phyloP scores from a whole-genome alignment of 106 monocot species.

The Acorus calamus region DNA sequence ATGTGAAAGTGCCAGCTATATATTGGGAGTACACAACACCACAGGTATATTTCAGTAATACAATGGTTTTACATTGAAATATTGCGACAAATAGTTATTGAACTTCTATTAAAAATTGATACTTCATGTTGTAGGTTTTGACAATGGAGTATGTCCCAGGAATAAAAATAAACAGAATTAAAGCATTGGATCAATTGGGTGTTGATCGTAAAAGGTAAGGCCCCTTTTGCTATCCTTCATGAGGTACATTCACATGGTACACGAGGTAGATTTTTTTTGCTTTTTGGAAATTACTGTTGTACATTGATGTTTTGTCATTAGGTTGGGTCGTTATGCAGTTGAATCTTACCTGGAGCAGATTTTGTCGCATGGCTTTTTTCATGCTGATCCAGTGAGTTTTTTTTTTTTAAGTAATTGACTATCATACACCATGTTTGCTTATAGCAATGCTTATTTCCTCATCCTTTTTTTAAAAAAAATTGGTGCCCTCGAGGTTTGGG shows the following conservation, averaged over 20 bases:
- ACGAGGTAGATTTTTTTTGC: too few species aligned
- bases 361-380: constrained; percentile 97
- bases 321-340: constrained; percentile 93
- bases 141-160: constrained; percentile 99
- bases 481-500: too few species aligned
- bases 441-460: too few species aligned
- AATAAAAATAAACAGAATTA: constrained; percentile 96
- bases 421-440: not conserved
- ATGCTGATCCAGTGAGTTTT: constrained; percentile 89
- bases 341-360: constrained; percentile 99
- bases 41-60: constrained; percentile 47
- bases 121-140: constrained; percentile 44
- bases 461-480: too few species aligned
- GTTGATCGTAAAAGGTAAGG: constrained; percentile 87
- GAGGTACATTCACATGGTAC: too few species aligned
- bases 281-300: not conserved
- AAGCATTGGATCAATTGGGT: constrained; percentile 91
- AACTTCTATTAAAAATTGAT: not conserved
- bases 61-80: not conserved
- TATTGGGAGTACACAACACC: constrained; percentile 90
- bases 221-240: not conserved
- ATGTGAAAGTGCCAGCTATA: constrained; percentile 94
- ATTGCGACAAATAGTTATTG: too few species aligned
- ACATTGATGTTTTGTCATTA: constrained; percentile 5
- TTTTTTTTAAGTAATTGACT: not conserved